A percentile compares a stretch with the other conserved stretches of the same genome.
Evolutionary conservation across 495 filamentous ascomycete genomes (phyloP).

Genomic region (Eremomyces bilateralis): DNA sequence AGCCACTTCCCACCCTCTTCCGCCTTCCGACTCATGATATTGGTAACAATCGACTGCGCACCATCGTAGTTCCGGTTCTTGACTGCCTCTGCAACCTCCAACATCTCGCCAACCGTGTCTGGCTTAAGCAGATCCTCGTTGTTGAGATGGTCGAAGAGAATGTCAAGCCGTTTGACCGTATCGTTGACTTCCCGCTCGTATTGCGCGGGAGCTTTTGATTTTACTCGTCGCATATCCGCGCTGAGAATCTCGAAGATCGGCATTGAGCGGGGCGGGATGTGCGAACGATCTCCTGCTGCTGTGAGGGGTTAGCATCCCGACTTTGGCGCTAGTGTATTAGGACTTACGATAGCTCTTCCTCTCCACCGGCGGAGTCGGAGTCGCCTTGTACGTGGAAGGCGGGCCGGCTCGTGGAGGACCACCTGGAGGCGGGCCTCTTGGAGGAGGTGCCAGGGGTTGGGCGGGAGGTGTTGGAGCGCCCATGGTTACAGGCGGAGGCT

Average conservation of each 20-base stretch:
- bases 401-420: slow-evolving; percentile 22
- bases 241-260: slow-evolving; percentile 64
- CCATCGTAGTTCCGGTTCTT: slow-evolving; percentile 49
- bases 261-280: slow-evolving; percentile 57
- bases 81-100: slow-evolving; percentile 43
- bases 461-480: slow-evolving; percentile 23
- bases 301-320: too few species aligned
- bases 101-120: slow-evolving; percentile 55
- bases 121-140: slow-evolving; percentile 74
- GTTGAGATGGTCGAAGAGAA: slow-evolving; percentile 90
- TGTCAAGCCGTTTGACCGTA: slow-evolving; percentile 72
- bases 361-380: too few species aligned
- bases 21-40: slow-evolving; percentile 60
- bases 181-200: slow-evolving; percentile 78
- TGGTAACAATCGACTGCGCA: slow-evolving; percentile 54
- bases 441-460: slow-evolving; percentile 18
- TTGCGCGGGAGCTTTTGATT: slow-evolving; percentile 52
- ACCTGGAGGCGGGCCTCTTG: slow-evolving; percentile 20
- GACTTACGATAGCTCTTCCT: too few species aligned
- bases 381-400: slow-evolving; percentile 11
- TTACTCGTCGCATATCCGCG: slow-evolving; percentile 71
- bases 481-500: slow-evolving; percentile 19
- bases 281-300: slow-evolving; percentile 70
- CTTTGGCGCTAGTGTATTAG: too few species aligned
- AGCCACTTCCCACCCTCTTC: slow-evolving; percentile 90